Percentiles rank a stretch among this genome's conserved stretches.
Conservation (phyloP, 2,329 filamentous ascomycete genomes). For the Exophiala calicioides region DNA sequence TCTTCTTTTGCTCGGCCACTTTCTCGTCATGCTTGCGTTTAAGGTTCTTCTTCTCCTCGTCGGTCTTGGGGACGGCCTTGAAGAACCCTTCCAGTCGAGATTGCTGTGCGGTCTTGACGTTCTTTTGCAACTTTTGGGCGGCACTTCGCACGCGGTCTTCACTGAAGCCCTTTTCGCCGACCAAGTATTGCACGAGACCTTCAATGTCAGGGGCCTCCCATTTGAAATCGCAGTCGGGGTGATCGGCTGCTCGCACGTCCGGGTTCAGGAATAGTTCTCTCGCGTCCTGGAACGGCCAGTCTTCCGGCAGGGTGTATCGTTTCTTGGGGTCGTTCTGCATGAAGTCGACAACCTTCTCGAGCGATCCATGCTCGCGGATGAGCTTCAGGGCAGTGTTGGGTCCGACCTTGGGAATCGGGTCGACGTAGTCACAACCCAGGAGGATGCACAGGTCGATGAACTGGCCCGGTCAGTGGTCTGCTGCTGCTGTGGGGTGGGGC, state of each 20-base stretch:
- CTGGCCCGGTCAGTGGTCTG: conserved; percentile 47
- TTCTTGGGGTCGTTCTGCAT: conserved; percentile 75
- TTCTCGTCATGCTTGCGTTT: conserved; percentile 96
- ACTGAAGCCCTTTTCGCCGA: conserved; percentile 93
- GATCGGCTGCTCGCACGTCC: conserved; percentile 79
- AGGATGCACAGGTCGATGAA: conserved; percentile 98
- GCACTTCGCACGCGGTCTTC: conserved; percentile 86
- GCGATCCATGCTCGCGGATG: conserved; percentile 84
- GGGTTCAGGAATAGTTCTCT: conserved; percentile 89
- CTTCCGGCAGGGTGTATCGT: conserved; percentile 85
- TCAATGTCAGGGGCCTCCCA: conserved; percentile 94
- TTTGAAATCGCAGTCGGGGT: conserved; percentile 91
- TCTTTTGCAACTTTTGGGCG: conserved; percentile 80
- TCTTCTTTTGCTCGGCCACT: conserved; percentile 90
- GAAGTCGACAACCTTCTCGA: conserved; percentile 82
- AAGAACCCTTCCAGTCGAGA: conserved; percentile 94
- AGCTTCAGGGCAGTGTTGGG: conserved; percentile 89
- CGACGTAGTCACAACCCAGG: conserved; percentile 95
- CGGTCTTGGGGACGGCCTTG: conserved; percentile 85
- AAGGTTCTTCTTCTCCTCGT: conserved; percentile 76
- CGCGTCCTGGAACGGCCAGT: conserved; percentile 94
- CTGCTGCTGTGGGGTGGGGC: neutral
- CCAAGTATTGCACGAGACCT: conserved; percentile 84
- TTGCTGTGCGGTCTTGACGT: conserved; percentile 87
- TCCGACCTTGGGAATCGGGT: conserved; percentile 92